Base-by-base conservation (phyloP, 2,329 filamentous ascomycete genomes). In the Fusarium falciforme region DNA sequence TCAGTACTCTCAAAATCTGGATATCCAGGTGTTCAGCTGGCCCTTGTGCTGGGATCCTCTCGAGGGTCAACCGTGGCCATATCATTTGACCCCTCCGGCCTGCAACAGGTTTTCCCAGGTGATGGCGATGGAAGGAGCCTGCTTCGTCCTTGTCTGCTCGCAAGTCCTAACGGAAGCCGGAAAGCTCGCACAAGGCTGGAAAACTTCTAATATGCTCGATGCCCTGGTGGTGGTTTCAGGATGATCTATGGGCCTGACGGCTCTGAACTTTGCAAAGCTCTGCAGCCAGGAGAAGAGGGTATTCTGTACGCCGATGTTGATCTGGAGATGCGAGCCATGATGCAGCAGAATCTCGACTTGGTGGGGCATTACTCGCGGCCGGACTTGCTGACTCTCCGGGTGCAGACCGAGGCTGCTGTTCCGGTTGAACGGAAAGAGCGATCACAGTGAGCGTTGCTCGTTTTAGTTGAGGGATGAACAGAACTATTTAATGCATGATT, bases 21-120 rank as follows among this genome's bases (percentile, higher is more conserved):
- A 68, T 7, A 44, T 68, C 11, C 66, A 68, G 11, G 33, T 68
- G 1, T 47, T 42, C 6, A 44, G 38, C 1, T 68, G 66, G 66
- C 66, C 66, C 0, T 33, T 47, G 5, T 57, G 29, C 14, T 47
- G 42, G 42, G 22, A 36, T 6, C 52, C 33, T 11, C 31, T 33
- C 0, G 29, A 22, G 20, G 27, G 29, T 4, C 52, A 57, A 12
- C 31, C 52, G 2, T 60, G 57, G 57, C 57, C 57, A 1, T 60
- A 40, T 27, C 57, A 60, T 17, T 6, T 60, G 16, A 36, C 31
- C 1, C 25, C 35, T 10, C 22, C 38, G 17, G 27, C 25, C 10
- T 60, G 57, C 57, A 40, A 42, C 2, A 31, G 20, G 16, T 60
- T 60, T 16, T 60, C 57, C 5, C 33, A 42, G 6, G 40, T 60